Evolutionary conservation across 225 moss, liverwort and hornwort genomes (phyloP).

Genomic region (Polytrichum commune): DNA sequence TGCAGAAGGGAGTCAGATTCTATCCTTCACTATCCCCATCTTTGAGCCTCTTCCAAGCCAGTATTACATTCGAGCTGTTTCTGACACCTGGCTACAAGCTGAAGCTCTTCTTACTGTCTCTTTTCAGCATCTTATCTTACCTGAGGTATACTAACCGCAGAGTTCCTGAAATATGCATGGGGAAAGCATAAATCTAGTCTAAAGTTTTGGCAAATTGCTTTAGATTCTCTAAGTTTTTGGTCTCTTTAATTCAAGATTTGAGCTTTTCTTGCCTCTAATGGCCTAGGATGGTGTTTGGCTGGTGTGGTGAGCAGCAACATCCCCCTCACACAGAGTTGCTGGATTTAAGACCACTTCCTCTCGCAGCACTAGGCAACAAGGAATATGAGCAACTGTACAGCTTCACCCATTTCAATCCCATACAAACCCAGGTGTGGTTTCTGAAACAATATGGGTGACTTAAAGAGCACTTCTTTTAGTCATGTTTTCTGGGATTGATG

Average conservation of each 20-base stretch:
- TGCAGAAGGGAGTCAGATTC: conserved; percentile 75
- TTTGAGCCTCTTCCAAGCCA: conserved; percentile 96
- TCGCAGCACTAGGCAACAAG: conserved; percentile 71
- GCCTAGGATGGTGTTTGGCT: neutral
- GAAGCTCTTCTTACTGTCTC: conserved; percentile 77
- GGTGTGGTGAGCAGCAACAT: conserved; percentile 58
- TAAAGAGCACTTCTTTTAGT: neutral
- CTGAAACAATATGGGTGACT: neutral
- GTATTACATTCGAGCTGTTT: conserved; percentile 93
- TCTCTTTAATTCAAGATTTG: neutral
- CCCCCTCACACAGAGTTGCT: conserved; percentile 97
- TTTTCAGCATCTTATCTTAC: conserved; percentile 94
- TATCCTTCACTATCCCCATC: conserved; percentile 94
- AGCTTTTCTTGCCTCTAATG: neutral
- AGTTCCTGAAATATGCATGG: too few species aligned
- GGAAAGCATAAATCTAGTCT: too few species aligned
- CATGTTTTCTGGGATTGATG: too few species aligned
- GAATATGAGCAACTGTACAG: conserved; percentile 81
- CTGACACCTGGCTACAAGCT: conserved; percentile 94
- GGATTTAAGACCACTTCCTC: conserved; percentile 81
- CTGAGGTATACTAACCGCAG: conserved; percentile 53
- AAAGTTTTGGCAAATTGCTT: too few species aligned
- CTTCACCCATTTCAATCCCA: conserved; percentile 97
- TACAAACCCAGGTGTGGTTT: conserved; percentile 82
- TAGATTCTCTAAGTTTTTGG: too few species aligned